Evolutionary conservation across 78 protist species (phyloP).

Genomic region (Emiliania huxleyi): DNA sequence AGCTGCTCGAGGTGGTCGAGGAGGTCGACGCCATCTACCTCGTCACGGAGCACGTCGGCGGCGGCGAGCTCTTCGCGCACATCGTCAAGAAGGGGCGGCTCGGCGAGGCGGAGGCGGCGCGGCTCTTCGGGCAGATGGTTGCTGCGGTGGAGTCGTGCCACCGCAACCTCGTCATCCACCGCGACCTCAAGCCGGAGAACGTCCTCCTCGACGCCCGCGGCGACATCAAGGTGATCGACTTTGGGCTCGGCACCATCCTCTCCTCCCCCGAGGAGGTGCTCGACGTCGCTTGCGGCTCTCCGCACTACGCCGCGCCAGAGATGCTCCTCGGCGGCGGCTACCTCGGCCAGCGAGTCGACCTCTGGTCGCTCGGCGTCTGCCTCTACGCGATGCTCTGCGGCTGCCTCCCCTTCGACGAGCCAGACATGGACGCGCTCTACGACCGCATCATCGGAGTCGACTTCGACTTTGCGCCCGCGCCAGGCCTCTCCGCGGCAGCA

Average conservation of each 20-base stretch:
- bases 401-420: constrained; percentile 8
- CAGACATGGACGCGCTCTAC: neutral
- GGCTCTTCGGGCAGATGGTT: constrained; percentile 3
- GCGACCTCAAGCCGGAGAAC: constrained; percentile 19
- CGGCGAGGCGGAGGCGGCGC: neutral
- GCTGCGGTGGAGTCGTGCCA: constrained; percentile 14
- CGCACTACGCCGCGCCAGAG: constrained; percentile 96
- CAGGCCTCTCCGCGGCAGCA: neutral
- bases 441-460: neutral
- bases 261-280: constrained; percentile 86
- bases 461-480: neutral
- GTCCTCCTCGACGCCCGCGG: neutral
- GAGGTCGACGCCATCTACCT: constrained; percentile 86
- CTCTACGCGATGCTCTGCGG: constrained; percentile 14
- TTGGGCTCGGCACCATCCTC: constrained; percentile 92
- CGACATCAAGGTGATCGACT: constrained; percentile 80
- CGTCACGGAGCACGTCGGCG: constrained; percentile 91
- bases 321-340: constrained; percentile 2
- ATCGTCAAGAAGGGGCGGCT: constrained; percentile 79
- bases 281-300: constrained; percentile 91
- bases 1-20: constrained; percentile 88
- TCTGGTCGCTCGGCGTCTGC: neutral
- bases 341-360: neutral
- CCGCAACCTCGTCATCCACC: neutral
- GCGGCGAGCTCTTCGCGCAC: constrained; percentile 95